phyloP scores from a whole-genome alignment of 345 rosid species.

The Eucalyptus paniculata region DNA sequence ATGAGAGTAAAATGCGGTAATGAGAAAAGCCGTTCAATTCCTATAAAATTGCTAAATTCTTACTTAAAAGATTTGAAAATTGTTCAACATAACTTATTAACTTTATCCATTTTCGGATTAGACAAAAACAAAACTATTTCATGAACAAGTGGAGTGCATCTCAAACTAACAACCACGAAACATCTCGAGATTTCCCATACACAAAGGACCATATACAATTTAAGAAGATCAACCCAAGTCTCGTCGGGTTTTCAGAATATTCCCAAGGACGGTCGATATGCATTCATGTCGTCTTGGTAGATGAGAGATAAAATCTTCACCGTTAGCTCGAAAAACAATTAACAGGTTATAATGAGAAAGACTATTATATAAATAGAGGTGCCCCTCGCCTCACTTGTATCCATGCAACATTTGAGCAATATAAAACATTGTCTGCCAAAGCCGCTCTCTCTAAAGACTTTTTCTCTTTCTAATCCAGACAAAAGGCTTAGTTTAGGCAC shows the following conservation, averaged over 20 bases:
- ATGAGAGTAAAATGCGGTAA: neutral
- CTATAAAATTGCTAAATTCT: neutral
- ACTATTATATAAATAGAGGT: neutral
- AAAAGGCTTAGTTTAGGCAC: neutral
- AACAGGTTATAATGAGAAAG: neutral
- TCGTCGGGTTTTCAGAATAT: too few relatives aligned
- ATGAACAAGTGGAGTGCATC: neutral
- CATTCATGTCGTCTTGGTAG: neutral
- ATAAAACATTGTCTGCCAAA: too few relatives aligned
- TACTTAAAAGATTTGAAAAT: too few relatives aligned
- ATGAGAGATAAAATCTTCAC: neutral
- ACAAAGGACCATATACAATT: neutral
- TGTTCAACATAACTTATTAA: too few relatives aligned
- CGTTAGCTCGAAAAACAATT: too few relatives aligned
- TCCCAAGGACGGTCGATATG: neutral
- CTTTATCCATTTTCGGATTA: neutral
- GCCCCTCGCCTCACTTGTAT: neutral
- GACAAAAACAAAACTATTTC: neutral
- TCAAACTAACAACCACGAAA: accelerated
- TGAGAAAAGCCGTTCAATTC: accelerated
- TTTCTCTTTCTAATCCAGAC: too few relatives aligned
- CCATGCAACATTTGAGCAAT: neutral
- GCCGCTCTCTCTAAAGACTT: too few relatives aligned
- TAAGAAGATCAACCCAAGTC: neutral
- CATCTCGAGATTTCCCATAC: neutral